Evolutionary conservation across 345 rosid genomes (phyloP).

Genomic region (Eutrema yunnanense): DNA sequence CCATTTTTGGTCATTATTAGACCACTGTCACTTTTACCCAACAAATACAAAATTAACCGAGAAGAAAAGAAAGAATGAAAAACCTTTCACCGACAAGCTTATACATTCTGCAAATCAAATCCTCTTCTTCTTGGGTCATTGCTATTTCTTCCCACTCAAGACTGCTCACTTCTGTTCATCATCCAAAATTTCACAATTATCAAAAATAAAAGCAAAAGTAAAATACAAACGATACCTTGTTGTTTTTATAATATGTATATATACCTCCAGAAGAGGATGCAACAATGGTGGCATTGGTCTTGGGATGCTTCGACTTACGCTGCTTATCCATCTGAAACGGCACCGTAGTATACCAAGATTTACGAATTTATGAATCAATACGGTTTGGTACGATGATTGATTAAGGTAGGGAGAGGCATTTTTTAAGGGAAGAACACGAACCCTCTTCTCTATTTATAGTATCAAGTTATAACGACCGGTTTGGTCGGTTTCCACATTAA

Average conservation of each 20-base stretch:
- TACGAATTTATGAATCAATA: neutral
- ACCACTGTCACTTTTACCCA: neutral
- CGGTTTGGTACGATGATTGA: neutral
- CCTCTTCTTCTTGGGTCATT: conserved; percentile 53
- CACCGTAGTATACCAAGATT: neutral
- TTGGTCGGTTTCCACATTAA: conserved; percentile 25
- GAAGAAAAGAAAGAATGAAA: neutral
- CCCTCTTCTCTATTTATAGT: conserved; percentile 22
- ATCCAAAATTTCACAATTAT: neutral
- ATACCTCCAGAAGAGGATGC: conserved; percentile 28
- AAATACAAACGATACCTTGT: neutral
- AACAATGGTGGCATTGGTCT: conserved; percentile 12
- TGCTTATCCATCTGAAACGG: conserved; percentile 22
- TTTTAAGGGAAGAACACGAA: neutral
- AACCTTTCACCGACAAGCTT: conserved; percentile 55
- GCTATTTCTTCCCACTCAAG: conserved; percentile 38
- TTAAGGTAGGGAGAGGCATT: neutral
- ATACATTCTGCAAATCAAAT: conserved; percentile 46
- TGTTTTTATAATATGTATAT: no score
- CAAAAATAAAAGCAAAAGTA: neutral
- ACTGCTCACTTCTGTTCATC: conserved; percentile 45
- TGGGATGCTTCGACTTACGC: conserved; percentile 29
- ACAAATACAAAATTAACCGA: neutral
- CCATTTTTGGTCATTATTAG: no score
- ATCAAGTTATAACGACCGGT: conserved; percentile 14